Base-by-base conservation (phyloP, 176 grass and related monocot genomes). In the Aegilops umbellulata region DNA sequence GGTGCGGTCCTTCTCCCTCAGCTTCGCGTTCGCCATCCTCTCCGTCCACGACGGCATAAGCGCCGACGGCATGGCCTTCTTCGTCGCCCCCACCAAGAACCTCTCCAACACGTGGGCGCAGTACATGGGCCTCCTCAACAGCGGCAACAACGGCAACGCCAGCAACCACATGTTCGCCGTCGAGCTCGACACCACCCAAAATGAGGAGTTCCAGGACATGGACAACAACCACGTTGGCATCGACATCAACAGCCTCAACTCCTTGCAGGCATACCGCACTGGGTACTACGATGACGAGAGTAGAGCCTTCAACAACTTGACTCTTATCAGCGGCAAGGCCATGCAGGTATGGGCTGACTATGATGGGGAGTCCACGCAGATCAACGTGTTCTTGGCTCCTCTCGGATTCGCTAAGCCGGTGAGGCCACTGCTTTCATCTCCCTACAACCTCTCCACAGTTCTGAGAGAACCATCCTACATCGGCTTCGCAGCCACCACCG, bases 31-130 rank as follows among this genome's bases (percentile, higher is more conserved):
- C 1, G 87, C 57, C 14, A 89, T 92, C 74, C 47, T 92, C 60
- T 66, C 84, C 1, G 60, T 64, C 61, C 82, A 87, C 42, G 38
- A 41, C 4, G 73, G 75, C 29, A 60, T 91, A 5, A 81, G 91
- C 5, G 84, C 84, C 10, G 75, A 87, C 7, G 87, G 87, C 24
- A 69, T 92, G 76, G 91, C 87, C 76, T 89, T 91, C 77, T 74
- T 92, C 10, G 51, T 92, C 34, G 32, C 76, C 7, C 87, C 76
- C 11, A 81, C 62, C 17, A 87, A 75, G n/a, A 62, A 92, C 53
- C 77, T 92, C 55, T 89, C 87, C 25, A 53, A 67, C 34, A 83
- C 87, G 25, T 64, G 71, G 75, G 61, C 71, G 11, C 69, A 92
- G 38, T 90, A 84, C 71, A 27, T 87, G 25, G 91, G 91, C 30